Percentiles rank a stretch among this genome's conserved stretches.
phyloP scores from a whole-genome alignment of 2,329 filamentous ascomycete species.

The Fusarium marasasianum region DNA sequence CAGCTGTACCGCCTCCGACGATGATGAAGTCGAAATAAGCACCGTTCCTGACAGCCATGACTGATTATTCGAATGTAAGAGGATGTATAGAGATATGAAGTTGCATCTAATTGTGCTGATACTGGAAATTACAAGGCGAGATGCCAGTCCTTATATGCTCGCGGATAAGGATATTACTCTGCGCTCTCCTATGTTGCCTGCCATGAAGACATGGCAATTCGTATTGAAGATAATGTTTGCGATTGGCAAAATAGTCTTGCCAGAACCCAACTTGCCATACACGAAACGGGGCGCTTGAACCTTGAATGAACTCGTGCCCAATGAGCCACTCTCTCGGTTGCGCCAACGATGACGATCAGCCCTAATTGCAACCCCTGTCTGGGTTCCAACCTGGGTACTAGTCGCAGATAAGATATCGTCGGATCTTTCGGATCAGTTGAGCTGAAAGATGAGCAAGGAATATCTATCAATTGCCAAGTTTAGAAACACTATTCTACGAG shows the following conservation, averaged over 20 bases:
- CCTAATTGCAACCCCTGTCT: background rate
- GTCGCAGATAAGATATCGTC: background rate
- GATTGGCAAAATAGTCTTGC: background rate
- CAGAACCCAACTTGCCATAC: background rate
- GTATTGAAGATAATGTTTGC: no score
- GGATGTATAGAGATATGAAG: background rate
- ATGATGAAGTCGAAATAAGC: background rate
- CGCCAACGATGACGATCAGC: background rate
- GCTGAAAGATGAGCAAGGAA: background rate
- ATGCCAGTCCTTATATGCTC: background rate
- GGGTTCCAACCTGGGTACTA: background rate
- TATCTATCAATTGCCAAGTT: background rate
- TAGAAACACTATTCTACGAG: background rate
- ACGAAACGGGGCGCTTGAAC: background rate
- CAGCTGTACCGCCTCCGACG: constrained; percentile 45
- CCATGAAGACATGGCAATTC: rapidly evolving
- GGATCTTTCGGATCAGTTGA: background rate
- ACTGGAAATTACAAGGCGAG: background rate
- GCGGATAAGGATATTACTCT: background rate
- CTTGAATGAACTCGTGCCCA: background rate
- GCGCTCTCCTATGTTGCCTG: background rate
- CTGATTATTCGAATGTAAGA: background rate
- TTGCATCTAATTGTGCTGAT: background rate
- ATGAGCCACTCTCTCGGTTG: background rate
- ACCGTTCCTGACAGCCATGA: background rate